phyloP scores from a whole-genome alignment of 2,329 filamentous ascomycete species.

The Sporothrix phasma region DNA sequence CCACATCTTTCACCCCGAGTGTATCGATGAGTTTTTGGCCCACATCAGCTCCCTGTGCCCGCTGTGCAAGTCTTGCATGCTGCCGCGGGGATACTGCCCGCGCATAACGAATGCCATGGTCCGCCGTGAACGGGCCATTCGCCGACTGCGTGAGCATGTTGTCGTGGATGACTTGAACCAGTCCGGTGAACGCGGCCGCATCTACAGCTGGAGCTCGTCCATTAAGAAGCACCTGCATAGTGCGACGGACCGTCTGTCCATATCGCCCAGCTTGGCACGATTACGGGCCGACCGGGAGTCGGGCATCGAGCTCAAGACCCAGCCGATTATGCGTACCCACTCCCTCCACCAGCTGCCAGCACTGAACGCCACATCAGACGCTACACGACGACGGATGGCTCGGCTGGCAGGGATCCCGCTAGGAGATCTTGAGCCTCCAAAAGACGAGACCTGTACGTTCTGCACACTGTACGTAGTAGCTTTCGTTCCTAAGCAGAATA shows the following conservation, averaged over 20 bases:
- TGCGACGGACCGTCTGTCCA: constrained; percentile 1
- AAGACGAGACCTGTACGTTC: constrained; percentile 9
- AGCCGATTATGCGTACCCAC: background rate
- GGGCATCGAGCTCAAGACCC: constrained; percentile 19
- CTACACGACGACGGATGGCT: constrained; percentile 24
- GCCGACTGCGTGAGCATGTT: constrained; percentile 47
- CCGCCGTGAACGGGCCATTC: constrained; percentile 61
- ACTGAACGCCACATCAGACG: constrained; percentile 5
- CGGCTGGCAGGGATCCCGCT: constrained; percentile 23
- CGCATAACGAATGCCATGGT: constrained; percentile 80
- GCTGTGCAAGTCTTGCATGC: constrained; percentile 74
- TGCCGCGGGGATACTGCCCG: constrained; percentile 59
- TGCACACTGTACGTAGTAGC: background rate
- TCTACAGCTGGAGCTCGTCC: constrained; percentile 18
- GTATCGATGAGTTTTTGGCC: constrained; percentile 75
- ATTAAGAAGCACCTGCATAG: constrained; percentile 20
- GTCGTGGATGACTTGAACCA: constrained; percentile 32
- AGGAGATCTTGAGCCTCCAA: constrained; percentile 17
- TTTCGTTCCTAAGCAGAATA: background rate
- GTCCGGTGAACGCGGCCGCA: background rate
- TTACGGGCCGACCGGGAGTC: background rate
- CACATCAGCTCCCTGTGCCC: constrained; percentile 80
- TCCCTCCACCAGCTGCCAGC: background rate
- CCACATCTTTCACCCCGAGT: constrained; percentile 88
- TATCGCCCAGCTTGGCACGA: constrained; percentile 7